Evolutionary conservation across 441 rosid species (phyloP).

Genomic region (Pelargonium citronellum): DNA sequence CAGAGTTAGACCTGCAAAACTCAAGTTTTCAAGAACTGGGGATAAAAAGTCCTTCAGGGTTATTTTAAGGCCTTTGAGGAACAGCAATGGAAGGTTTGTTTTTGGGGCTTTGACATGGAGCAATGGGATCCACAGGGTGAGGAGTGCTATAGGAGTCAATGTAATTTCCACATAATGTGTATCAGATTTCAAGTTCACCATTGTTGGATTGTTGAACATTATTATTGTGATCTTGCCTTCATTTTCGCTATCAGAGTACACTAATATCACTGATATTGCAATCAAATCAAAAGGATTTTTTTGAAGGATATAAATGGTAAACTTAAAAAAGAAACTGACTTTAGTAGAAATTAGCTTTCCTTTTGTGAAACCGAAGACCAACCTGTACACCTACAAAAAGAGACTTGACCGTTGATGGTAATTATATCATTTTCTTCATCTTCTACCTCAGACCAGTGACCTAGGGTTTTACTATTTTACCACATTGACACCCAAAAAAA

Average conservation of each 20-base stretch:
- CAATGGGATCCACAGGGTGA: slow-evolving; percentile 32
- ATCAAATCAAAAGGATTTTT: too few relatives aligned
- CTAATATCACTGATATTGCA: too few relatives aligned
- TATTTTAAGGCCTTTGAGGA: slow-evolving; percentile 33
- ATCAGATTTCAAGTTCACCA: too few relatives aligned
- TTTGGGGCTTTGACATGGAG: slow-evolving; percentile 48
- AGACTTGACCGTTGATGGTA: too few relatives aligned
- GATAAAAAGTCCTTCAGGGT: slow-evolving; percentile 36
- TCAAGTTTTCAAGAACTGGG: slow-evolving; percentile 34
- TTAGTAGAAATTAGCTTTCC: too few relatives aligned
- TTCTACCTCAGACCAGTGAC: not conserved
- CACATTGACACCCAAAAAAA: not conserved
- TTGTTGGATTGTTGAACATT: too few relatives aligned
- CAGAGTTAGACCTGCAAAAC: slow-evolving; percentile 32
- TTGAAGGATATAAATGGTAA: too few relatives aligned
- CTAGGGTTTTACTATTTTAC: not conserved
- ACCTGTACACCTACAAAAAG: too few relatives aligned
- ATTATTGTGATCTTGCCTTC: too few relatives aligned
- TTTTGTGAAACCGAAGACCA: too few relatives aligned
- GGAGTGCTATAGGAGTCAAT: slow-evolving; percentile 41
- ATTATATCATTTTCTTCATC: not conserved
- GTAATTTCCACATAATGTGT: slow-evolving; percentile 25
- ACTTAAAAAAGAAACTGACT: too few relatives aligned
- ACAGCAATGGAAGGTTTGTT: slow-evolving; percentile 35
- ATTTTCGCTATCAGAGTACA: too few relatives aligned